These are phyloP conservation scores for Fraxinus cuspidata DNA, from an alignment of 257 asterid genomes.

Conservation along the genomic window DNA sequence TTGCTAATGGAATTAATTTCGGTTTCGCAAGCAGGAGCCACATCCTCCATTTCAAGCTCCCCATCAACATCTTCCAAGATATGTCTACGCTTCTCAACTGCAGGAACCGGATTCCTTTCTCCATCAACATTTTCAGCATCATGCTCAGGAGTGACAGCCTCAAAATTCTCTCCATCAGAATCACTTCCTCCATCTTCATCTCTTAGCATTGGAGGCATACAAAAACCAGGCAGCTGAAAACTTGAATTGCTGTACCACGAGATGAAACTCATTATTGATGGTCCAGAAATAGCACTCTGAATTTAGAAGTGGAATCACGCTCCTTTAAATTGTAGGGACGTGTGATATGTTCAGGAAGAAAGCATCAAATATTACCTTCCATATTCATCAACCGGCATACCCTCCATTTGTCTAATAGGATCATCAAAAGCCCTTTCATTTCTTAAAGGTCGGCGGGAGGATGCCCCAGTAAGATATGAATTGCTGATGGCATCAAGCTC, in stretches of 20 bases:
- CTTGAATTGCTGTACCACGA: conserved; percentile 75
- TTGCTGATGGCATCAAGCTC: conserved; percentile 78
- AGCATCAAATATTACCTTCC: conserved; percentile 60
- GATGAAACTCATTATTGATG: conserved; percentile 22
- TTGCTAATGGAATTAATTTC: conserved; percentile 46
- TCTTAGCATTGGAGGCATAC: conserved; percentile 81
- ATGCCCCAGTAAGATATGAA: conserved; percentile 51
- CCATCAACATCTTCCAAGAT: conserved; percentile 93
- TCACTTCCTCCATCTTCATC: conserved; percentile 69
- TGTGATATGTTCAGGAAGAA: background rate
- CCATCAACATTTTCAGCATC: conserved; percentile 48
- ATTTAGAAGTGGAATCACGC: background rate
- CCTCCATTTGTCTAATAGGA: conserved; percentile 91
- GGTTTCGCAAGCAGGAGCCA: conserved; percentile 65
- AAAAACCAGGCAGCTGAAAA: conserved; percentile 79
- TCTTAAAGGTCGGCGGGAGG: conserved; percentile 64
- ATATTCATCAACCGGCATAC: conserved; percentile 88
- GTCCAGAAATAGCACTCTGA: background rate
- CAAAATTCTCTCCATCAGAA: conserved; percentile 90
- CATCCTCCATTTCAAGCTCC: conserved; percentile 97
- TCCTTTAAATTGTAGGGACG: background rate
- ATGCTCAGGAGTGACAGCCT: conserved; percentile 93
- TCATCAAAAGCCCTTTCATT: conserved; percentile 89
- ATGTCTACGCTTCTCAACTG: conserved; percentile 68
- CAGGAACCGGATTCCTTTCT: conserved; percentile 32